Percentiles rank a stretch among this genome's conserved stretches.
Evolutionary conservation across 352 stramenopile species (phyloP).

Genomic region (Phytophthora rubi): DNA sequence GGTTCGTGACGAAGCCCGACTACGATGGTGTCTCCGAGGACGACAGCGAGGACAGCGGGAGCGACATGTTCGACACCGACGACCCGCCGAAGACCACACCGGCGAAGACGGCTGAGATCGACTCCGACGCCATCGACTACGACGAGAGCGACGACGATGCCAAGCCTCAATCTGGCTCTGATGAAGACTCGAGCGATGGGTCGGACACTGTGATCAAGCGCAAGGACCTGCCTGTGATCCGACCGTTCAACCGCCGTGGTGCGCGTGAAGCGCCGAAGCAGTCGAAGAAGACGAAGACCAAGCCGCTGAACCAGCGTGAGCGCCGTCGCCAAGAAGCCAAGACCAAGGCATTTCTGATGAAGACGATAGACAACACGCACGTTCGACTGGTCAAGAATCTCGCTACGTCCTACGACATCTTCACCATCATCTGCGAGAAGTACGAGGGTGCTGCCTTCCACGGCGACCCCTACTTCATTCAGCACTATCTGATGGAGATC

Average conservation of each 20-base stretch:
- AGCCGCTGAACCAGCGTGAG: background rate
- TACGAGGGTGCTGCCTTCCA: background rate
- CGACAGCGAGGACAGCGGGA: background rate
- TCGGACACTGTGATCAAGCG: background rate
- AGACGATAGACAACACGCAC: constrained; percentile 22
- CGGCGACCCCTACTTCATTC: background rate
- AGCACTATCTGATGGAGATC: constrained; percentile 2
- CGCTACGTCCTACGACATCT: background rate
- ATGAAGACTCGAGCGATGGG: background rate
- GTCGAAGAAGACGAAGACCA: constrained; percentile 1
- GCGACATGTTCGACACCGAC: background rate
- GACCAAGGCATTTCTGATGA: constrained; percentile 28
- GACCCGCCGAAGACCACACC: background rate
- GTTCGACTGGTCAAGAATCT: constrained; percentile 24
- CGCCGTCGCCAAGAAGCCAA: constrained; percentile 17
- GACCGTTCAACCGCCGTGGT: background rate
- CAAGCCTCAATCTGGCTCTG: background rate
- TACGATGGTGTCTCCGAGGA: background rate
- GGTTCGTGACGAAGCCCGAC: background rate
- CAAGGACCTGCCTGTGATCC: background rate
- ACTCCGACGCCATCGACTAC: background rate
- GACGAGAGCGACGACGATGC: background rate
- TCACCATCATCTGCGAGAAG: background rate
- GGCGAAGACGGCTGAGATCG: background rate
- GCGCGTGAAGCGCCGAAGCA: background rate